Conservation (phyloP, 176 grass and related monocot species). For the Oryza meridionalis region DNA sequence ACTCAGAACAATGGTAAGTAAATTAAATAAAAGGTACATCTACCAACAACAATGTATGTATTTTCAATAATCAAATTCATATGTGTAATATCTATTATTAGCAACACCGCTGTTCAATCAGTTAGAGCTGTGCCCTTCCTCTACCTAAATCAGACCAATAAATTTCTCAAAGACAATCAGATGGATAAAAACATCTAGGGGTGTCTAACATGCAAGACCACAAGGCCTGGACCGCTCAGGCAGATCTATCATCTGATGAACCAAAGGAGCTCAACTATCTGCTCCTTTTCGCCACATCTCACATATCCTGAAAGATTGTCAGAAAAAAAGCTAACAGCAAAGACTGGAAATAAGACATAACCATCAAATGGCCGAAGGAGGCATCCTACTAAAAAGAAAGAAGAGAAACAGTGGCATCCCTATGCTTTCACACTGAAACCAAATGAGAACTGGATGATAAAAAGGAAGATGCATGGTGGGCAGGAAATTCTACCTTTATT, state of each 20-base stretch:
- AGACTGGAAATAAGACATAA: conserved; percentile 28
- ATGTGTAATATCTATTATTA: conserved; percentile 12
- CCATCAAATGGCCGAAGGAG: conserved; percentile 42
- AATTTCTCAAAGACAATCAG: background rate
- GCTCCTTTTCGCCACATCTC: conserved; percentile 46
- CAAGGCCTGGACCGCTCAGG: conserved; percentile 30
- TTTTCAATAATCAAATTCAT: background rate
- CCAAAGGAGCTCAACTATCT: conserved; percentile 38
- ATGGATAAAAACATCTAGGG: conserved; percentile 11
- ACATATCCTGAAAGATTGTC: conserved; percentile 45
- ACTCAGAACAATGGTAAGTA: conserved; percentile 1
- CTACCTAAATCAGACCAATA: conserved; percentile 19
- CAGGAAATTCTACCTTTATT: conserved; percentile 65
- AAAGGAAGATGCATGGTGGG: conserved; percentile 58
- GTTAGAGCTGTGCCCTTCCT: conserved; percentile 23
- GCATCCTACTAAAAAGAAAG: conserved; percentile 44
- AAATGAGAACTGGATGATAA: conserved; percentile 40
- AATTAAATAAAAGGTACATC: background rate
- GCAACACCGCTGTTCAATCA: conserved; percentile 17
- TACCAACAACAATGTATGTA: background rate
- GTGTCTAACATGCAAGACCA: conserved; percentile 30
- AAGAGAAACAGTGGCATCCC: conserved; percentile 53
- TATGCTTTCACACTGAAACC: conserved; percentile 57
- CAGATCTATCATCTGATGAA: conserved; percentile 40
- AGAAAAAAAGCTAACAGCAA: conserved; percentile 37